phyloP scores from a whole-genome alignment of 345 rosid genomes.

The Eucalyptus pauciflora region DNA sequence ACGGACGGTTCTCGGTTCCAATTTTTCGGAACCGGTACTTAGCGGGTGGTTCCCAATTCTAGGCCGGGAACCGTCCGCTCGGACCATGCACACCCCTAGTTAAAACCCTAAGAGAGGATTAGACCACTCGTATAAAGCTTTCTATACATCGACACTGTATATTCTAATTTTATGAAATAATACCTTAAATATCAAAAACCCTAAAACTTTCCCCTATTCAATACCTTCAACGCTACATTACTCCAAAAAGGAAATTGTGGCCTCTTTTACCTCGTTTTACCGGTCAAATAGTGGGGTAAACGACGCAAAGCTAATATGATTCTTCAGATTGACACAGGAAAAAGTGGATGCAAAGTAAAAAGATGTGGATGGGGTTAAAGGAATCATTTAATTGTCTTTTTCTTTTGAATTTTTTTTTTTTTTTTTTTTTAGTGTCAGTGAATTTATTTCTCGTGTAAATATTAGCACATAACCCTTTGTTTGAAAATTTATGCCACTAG shows the following conservation, averaged over 20 bases:
- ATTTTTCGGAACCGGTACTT: too few species aligned
- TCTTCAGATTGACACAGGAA: neutral
- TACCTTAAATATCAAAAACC: neutral
- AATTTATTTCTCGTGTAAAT: neutral
- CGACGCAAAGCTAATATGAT: neutral
- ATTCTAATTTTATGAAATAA: neutral
- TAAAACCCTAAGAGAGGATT: neutral
- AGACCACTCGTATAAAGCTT: neutral
- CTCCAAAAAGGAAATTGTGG: neutral
- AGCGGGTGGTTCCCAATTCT: accelerated
- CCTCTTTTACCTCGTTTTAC: neutral
- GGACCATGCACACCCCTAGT: too few species aligned
- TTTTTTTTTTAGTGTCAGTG: neutral
- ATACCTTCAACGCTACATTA: neutral
- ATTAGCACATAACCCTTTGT: too few species aligned
- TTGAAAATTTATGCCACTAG: neutral
- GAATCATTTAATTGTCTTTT: neutral
- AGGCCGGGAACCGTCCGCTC: accelerated
- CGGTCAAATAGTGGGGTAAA: neutral
- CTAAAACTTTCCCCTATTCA: neutral
- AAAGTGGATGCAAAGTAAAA: neutral
- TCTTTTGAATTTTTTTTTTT: neutral
- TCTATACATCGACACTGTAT: accelerated
- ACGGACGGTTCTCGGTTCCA: accelerated
- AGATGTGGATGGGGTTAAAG: neutral